Conservation (phyloP, 2,329 filamentous ascomycete species). For the Didymellaceae sp. region DNA sequence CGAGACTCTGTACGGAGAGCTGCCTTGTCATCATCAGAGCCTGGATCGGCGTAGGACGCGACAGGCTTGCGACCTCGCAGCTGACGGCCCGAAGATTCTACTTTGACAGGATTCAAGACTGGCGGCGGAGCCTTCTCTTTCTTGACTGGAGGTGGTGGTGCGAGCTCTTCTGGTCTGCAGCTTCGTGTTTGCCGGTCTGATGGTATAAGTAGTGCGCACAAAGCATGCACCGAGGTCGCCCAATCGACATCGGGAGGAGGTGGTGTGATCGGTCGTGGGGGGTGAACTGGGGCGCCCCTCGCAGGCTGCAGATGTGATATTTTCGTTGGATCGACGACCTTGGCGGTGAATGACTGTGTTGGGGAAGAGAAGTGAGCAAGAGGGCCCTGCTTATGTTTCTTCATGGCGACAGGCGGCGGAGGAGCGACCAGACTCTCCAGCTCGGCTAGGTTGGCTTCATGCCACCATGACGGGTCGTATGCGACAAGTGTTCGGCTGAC, state of each 20-base stretch:
- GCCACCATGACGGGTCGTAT: slow-evolving; percentile 56
- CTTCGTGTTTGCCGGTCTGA: slow-evolving; percentile 75
- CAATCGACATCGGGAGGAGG: slow-evolving; percentile 84
- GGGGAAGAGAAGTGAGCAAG: slow-evolving; percentile 81
- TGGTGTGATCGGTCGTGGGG: slow-evolving; percentile 61
- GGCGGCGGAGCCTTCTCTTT: slow-evolving; percentile 57
- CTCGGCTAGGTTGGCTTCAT: slow-evolving; percentile 39
- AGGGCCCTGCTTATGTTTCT: slow-evolving; percentile 64
- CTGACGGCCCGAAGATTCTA: slow-evolving; percentile 63
- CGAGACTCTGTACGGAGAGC: slow-evolving; percentile 33
- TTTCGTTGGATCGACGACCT: slow-evolving; percentile 72
- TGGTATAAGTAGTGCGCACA: slow-evolving; percentile 84
- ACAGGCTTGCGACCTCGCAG: slow-evolving; percentile 71
- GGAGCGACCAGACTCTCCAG: slow-evolving; percentile 45
- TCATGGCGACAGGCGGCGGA: slow-evolving; percentile 56
- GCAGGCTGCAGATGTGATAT: slow-evolving; percentile 64
- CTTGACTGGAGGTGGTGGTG: slow-evolving; percentile 59
- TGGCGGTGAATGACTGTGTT: slow-evolving; percentile 85
- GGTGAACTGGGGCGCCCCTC: slow-evolving; percentile 48
- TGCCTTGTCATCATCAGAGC: slow-evolving; percentile 47
- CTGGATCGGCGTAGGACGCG: slow-evolving; percentile 60
- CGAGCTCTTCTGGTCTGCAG: slow-evolving; percentile 78
- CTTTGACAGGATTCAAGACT: slow-evolving; percentile 42
- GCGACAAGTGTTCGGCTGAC: slow-evolving; percentile 26
- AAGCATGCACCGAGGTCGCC: slow-evolving; percentile 81